Conservation (phyloP, 108 stramenopile species). For the Epithemia pelagica region DNA sequence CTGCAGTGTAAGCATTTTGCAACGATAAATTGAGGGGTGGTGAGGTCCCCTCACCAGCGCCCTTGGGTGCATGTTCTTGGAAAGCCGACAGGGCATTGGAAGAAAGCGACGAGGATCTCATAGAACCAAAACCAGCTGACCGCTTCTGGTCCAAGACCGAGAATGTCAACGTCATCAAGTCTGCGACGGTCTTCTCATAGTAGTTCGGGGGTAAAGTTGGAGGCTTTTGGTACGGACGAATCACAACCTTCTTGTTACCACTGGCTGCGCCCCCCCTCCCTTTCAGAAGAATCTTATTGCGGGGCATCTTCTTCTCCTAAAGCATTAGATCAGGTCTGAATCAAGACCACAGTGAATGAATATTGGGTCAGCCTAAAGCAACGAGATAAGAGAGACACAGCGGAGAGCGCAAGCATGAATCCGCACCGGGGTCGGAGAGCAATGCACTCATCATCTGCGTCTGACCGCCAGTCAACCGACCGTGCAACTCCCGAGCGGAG, state of each 20-base stretch:
- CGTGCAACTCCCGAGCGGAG: no score
- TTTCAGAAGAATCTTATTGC: slow-evolving; percentile 10
- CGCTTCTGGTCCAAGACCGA: slow-evolving; percentile 17
- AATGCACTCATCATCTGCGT: no score
- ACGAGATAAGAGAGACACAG: no score
- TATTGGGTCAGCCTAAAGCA: no score
- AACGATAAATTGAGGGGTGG: slow-evolving; percentile 14
- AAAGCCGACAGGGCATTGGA: background rate
- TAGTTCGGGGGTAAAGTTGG: slow-evolving; percentile 65
- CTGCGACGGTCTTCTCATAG: slow-evolving; percentile 44
- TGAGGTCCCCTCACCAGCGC: background rate
- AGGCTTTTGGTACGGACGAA: slow-evolving; percentile 69
- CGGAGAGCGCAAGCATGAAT: no score
- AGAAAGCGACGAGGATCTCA: background rate
- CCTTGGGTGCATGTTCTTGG: background rate
- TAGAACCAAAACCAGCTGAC: background rate
- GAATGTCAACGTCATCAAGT: slow-evolving; percentile 41
- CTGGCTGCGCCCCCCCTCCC: background rate
- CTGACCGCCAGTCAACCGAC: no score
- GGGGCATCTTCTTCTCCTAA: background rate
- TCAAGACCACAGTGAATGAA: no score
- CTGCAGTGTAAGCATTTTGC: slow-evolving; percentile 66
- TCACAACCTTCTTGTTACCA: slow-evolving; percentile 43
- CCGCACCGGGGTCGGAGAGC: no score
- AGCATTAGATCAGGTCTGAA: no score